Conservation (phyloP, 805 yeast species). For the Candida coquimbonensis region DNA sequence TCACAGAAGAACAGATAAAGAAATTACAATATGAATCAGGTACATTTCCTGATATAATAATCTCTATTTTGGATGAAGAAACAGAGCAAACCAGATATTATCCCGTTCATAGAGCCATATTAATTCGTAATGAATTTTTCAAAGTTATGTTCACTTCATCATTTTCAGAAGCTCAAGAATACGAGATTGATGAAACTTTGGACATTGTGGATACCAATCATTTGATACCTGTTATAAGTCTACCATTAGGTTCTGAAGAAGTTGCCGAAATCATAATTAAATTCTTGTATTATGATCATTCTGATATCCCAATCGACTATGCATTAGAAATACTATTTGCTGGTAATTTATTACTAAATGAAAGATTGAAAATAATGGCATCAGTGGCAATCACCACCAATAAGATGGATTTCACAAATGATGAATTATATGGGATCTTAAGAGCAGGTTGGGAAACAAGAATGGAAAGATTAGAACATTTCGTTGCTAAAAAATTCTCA, state of each 20-base stretch:
- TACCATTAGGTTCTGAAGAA: slow-evolving; percentile 25
- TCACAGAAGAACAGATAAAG: slow-evolving; percentile 7
- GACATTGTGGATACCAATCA: slow-evolving; percentile 9
- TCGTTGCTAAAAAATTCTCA: slow-evolving; percentile 54
- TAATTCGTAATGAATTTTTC: slow-evolving; percentile 58
- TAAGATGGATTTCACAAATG: slow-evolving; percentile 20
- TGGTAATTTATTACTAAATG: slow-evolving; percentile 52
- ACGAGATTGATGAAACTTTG: slow-evolving; percentile 6
- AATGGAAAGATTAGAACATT: slow-evolving; percentile 57
- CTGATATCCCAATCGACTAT: slow-evolving; percentile 39
- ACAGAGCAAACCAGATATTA: slow-evolving; percentile 30
- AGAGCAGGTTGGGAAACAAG: slow-evolving; percentile 63
- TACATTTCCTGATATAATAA: slow-evolving; percentile 41
- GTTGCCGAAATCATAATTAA: slow-evolving; percentile 45
- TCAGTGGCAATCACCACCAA: slow-evolving; percentile 36
- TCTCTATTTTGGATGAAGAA: slow-evolving; percentile 30
- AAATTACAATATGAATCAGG: slow-evolving; percentile 10
- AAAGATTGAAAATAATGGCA: slow-evolving; percentile 59
- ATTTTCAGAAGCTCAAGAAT: slow-evolving; percentile 30
- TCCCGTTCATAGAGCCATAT: slow-evolving; percentile 59
- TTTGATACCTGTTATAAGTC: slow-evolving; percentile 25
- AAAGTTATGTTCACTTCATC: slow-evolving; percentile 53
- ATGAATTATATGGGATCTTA: slow-evolving; percentile 48
- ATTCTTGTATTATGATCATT: slow-evolving; percentile 55
- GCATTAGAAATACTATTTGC: slow-evolving; percentile 51